A percentile compares a stretch with the other conserved stretches of the same genome.
phyloP scores from a whole-genome alignment of 805 yeast species.

The Yarrowia yakushimensis region DNA sequence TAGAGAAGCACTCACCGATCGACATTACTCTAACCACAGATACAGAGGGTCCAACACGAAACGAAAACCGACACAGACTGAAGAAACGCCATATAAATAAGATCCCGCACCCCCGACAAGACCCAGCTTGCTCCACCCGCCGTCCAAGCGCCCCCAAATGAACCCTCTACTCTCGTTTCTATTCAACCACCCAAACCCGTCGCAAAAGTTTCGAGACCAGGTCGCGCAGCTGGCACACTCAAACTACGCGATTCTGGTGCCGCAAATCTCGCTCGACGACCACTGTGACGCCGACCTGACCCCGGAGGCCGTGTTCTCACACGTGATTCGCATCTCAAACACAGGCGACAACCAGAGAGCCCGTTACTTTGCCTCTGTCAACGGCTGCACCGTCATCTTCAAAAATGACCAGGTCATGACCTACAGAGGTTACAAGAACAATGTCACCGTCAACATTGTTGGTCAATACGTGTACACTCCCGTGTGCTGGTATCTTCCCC shows the following conservation, averaged over 20 bases:
- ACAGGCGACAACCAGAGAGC: constrained; percentile 32
- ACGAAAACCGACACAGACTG: not conserved
- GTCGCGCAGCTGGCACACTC: constrained; percentile 39
- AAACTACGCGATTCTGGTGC: constrained; percentile 61
- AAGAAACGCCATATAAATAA: not conserved
- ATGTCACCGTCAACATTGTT: constrained; percentile 45
- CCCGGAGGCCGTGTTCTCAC: constrained; percentile 46
- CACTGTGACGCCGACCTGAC: constrained; percentile 41
- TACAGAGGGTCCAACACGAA: too few relatives aligned
- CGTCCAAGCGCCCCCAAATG: too few relatives aligned
- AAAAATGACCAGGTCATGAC: constrained; percentile 54
- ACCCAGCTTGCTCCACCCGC: too few relatives aligned
- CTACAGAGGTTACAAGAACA: constrained; percentile 54
- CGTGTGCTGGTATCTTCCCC: constrained; percentile 53
- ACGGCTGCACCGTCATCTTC: constrained; percentile 50
- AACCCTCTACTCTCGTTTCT: constrained; percentile 33
- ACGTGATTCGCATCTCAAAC: constrained; percentile 47
- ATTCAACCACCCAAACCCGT: constrained; percentile 60
- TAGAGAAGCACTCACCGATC: not conserved
- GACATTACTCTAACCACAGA: too few relatives aligned
- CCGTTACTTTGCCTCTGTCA: constrained; percentile 31
- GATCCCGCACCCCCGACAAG: not conserved
- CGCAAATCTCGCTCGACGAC: constrained; percentile 50
- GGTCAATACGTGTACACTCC: constrained; percentile 49
- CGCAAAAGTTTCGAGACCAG: constrained; percentile 28